Evolutionary conservation across 2,329 filamentous ascomycete genomes (phyloP).

Genomic region (Fusarium sterilihyphosum): DNA sequence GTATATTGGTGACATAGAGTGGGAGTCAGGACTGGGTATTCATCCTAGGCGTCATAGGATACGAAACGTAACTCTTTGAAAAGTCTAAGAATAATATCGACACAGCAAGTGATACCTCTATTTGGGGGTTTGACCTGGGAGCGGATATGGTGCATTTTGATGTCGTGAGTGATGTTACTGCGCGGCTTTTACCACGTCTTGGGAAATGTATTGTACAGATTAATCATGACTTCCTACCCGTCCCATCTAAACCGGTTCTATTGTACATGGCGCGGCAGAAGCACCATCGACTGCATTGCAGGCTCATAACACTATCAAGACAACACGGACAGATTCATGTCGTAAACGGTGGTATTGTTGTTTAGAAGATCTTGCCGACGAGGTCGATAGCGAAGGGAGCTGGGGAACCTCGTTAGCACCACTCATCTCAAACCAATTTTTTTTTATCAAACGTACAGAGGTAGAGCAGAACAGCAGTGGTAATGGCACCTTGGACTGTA

Average conservation of each 20-base stretch:
- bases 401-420: constrained; percentile 42
- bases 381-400: constrained; percentile 69
- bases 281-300: constrained; percentile 23
- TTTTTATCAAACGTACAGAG: constrained; percentile 68
- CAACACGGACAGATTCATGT: neutral
- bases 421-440: neutral
- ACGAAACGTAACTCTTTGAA: constrained; percentile 27
- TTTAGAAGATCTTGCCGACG: constrained; percentile 56
- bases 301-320: constrained; percentile 10
- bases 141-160: constrained; percentile 4
- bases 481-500: constrained; percentile 74
- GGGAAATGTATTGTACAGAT: constrained; percentile 39
- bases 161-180: constrained; percentile 27
- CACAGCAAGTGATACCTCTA: constrained; percentile 8
- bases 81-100: constrained; percentile 21
- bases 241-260: constrained; percentile 33
- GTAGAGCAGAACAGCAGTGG: constrained; percentile 75
- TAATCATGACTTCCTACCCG: constrained; percentile 37
- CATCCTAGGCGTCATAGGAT: constrained; percentile 38
- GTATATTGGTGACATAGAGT: constrained; percentile 34
- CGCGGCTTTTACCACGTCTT: constrained; percentile 26
- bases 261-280: constrained; percentile 34
- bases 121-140: neutral
- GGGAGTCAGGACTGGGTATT: constrained; percentile 35
- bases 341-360: neutral